Evolutionary conservation across 1,284 basidiomycete genomes (phyloP).

Genomic region (Afroboletus lepidellus): DNA sequence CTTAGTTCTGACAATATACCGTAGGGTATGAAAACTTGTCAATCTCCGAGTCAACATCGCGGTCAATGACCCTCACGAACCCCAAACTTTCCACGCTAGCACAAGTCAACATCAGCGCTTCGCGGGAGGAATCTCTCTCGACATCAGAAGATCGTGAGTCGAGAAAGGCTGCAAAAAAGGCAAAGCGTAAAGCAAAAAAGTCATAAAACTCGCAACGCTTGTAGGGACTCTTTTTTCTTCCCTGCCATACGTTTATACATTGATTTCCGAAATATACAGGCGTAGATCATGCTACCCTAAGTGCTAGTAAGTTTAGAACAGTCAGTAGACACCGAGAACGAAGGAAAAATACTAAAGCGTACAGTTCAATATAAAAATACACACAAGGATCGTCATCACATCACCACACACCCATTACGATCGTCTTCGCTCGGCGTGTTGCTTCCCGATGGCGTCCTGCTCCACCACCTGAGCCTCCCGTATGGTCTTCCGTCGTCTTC

Average conservation of each 20-base stretch:
- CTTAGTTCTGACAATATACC: neutral
- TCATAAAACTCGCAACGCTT: constrained; percentile 3
- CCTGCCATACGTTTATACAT: constrained; percentile 13
- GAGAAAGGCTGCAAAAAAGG: constrained; percentile 22
- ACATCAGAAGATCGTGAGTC: constrained; percentile 11
- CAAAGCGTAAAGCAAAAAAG: constrained; percentile 25
- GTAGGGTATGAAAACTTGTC: constrained; percentile 35
- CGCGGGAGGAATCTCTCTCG: constrained; percentile 12
- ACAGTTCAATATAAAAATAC: constrained; percentile 27
- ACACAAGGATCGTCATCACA: constrained; percentile 33
- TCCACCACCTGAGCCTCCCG: constrained; percentile 29
- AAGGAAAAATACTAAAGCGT: constrained; percentile 16
- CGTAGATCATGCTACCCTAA: constrained; percentile 15
- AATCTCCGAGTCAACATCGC: neutral
- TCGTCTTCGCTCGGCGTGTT: constrained; percentile 35
- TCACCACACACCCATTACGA: constrained; percentile 45
- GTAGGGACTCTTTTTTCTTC: constrained; percentile 14
- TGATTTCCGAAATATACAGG: constrained; percentile 18
- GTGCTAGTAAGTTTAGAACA: constrained; percentile 19
- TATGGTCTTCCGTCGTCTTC: constrained; percentile 19
- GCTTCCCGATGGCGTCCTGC: constrained; percentile 23
- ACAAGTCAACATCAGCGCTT: neutral
- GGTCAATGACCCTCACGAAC: constrained; percentile 9
- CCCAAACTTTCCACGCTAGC: constrained; percentile 8
- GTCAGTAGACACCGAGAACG: constrained; percentile 12